Evolutionary conservation across 1,139 yeast species (phyloP).

Genomic region (Yamadazyma sp.): DNA sequence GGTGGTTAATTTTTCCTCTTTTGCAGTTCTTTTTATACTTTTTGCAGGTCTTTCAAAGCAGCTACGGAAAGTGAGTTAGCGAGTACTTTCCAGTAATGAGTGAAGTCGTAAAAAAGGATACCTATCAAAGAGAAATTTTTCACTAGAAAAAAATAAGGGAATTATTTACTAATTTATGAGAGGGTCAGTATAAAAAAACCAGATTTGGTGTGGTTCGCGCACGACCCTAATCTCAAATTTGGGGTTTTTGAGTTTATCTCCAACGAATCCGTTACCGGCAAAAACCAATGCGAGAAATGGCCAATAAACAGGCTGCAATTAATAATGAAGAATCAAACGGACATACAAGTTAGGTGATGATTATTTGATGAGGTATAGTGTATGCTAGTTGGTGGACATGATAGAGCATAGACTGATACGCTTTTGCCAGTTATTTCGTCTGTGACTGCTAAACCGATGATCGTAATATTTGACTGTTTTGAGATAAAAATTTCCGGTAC

Average conservation of each 20-base stretch:
- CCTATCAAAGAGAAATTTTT: slow-evolving; percentile 3
- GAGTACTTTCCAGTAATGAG: slow-evolving; percentile 1
- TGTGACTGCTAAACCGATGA: neutral
- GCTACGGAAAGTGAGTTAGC: too few relatives aligned
- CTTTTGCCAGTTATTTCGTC: neutral
- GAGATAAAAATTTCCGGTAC: neutral
- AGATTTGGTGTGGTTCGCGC: neutral
- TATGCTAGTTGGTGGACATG: too few relatives aligned
- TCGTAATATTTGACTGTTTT: neutral
- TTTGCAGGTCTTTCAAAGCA: too few relatives aligned
- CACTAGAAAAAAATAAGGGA: slow-evolving; percentile 1
- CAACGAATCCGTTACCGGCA: slow-evolving; percentile 13
- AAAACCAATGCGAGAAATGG: slow-evolving; percentile 3
- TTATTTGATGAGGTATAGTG: neutral
- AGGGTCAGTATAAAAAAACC: neutral
- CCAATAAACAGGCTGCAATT: slow-evolving; percentile 3
- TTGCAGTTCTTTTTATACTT: too few relatives aligned
- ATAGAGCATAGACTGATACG: too few relatives aligned
- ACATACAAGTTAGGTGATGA: too few relatives aligned
- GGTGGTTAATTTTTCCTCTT: too few relatives aligned
- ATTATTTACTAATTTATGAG: neutral
- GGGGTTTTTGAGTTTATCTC: slow-evolving; percentile 6
- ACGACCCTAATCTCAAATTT: neutral
- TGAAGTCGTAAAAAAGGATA: neutral
- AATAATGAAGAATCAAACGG: slow-evolving; percentile 1